Evolutionary conservation across 805 yeast species (phyloP), one percentile per base, ranked within the genome.

Genomic region (Metschnikowia drakensbergensis): DNA sequence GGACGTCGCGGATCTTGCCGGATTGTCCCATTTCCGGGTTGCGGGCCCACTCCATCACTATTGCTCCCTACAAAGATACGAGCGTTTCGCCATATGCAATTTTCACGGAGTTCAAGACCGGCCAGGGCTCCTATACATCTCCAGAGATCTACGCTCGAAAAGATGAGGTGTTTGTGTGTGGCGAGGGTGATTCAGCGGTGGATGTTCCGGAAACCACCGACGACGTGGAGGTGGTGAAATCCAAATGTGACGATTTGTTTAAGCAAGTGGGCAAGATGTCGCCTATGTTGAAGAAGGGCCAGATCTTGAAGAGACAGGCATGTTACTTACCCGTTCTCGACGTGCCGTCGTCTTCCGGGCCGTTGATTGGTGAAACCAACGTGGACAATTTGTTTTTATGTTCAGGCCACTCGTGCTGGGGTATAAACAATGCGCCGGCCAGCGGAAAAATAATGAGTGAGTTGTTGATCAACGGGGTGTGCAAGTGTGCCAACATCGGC

Each of bases 361-460:
- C 99, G 0, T 72, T 94, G 46, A 84, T 92, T 57, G 99, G 99
- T 40, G 92, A 88, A 58, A 92, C 98, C 0, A 90, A 90, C 60
- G 95, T 91, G 6, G 81, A 79, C 23, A 83, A 84, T 51, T 71
- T 92, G 52, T 86, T 72, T 58, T 66, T 92, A 48, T 96, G 97
- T 2, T 81, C 92, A 11, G 99, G 98, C 0, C 99, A 92, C 67
- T 86, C 96, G 11, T 94, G 98, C 69, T 92, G 99, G 99, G 99
- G 99, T 23, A 94, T 92, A 54, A 94, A 92, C 69, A 92, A 94
- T 66, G 97, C 97, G 0, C 97, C 97, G 0, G 97, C 87, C 3
- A 91, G 97, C 0, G 99, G 99, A n/a, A 82, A 88, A 61, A 77
- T 94, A 34, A 78, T 92, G 83, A 83, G 96, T 54, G 98, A 92